phyloP scores from a whole-genome alignment of 129 eudicot genomes.

The carrot (Daucus carota) region DNA sequence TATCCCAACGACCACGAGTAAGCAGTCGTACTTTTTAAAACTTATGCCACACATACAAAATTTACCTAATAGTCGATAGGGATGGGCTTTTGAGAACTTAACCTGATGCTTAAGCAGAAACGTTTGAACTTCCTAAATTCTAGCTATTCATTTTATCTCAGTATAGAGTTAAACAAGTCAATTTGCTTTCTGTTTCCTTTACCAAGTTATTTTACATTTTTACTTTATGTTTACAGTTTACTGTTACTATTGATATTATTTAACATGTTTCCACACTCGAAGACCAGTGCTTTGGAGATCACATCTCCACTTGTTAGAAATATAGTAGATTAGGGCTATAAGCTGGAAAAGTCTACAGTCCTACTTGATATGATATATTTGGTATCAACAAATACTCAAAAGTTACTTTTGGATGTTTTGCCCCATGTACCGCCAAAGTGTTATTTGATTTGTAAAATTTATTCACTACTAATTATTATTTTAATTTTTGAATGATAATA shows the following conservation, averaged over 20 bases:
- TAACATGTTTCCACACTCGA: not conserved
- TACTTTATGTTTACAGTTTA: too few species aligned
- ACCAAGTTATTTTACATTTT: not conserved
- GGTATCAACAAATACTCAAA: too few species aligned
- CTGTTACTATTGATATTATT: too few species aligned
- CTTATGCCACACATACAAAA: not conserved
- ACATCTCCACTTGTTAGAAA: not conserved
- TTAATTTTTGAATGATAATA: too few species aligned
- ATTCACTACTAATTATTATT: too few species aligned
- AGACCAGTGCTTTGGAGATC: not conserved
- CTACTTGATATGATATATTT: too few species aligned
- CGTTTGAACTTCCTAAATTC: not conserved
- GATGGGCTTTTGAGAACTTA: not conserved
- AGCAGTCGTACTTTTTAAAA: not conserved
- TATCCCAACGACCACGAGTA: not conserved
- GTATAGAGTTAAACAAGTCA: not conserved
- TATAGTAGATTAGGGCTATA: too few species aligned
- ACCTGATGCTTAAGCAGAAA: not conserved
- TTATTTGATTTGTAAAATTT: too few species aligned
- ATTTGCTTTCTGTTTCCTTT: not conserved
- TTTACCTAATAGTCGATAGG: not conserved
- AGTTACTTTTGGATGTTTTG: too few species aligned
- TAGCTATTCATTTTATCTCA: not conserved
- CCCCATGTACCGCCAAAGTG: too few species aligned
- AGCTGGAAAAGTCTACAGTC: too few species aligned